Base-by-base conservation (phyloP, 371 early-diverging fungal genomes). In the Rhizopus sp. region DNA sequence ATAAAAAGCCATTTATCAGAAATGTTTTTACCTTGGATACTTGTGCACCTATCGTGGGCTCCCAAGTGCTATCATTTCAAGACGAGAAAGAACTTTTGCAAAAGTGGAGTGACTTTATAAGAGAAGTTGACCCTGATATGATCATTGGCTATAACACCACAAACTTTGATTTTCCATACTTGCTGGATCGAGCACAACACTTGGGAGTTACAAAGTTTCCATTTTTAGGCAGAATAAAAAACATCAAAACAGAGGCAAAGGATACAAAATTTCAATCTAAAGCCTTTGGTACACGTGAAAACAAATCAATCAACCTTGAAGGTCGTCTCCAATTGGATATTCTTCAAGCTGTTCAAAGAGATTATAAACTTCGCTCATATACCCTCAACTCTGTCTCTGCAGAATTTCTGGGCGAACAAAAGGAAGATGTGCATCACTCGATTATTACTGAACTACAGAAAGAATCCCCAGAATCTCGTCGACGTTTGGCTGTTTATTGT, bases 401-500 rank as follows among this genome's bases (percentile, higher is more conserved):
- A 8, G 93, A 97, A 61, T 99, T 99, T 63, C 74, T 99, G 47
- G 93, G 92, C 79, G 99, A 99, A 68, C 99, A 99, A 83, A 99
- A 99, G 73, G 99, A 99, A 77, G 99, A 99, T 71, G 99, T 99
- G 1, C 99, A 97, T 62, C 95, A 99, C 67, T 94, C 96, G 3
- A 96, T 98, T 49, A 99, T 99, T 75, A 90, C 94, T 0, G 97
- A 95, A 49, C 78, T 99, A 16, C 97, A 97, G 59, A 93, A 98
- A 52, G 97, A 95, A 38, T 94, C 91, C 66, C 83, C 87, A 38
- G 99, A 99, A 62, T 98, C 99, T 0, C 88, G 99, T 34, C 84
- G 97, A 44, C 89, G 99, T 57, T 81, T 99, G 35, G 99, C 99
- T 0, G 87, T 98, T 8, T 99, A 99, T 76, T 99, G 99, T 73